Conservation (phyloP, 108 stramenopile genomes). For the Chaetoceros muelleri region DNA sequence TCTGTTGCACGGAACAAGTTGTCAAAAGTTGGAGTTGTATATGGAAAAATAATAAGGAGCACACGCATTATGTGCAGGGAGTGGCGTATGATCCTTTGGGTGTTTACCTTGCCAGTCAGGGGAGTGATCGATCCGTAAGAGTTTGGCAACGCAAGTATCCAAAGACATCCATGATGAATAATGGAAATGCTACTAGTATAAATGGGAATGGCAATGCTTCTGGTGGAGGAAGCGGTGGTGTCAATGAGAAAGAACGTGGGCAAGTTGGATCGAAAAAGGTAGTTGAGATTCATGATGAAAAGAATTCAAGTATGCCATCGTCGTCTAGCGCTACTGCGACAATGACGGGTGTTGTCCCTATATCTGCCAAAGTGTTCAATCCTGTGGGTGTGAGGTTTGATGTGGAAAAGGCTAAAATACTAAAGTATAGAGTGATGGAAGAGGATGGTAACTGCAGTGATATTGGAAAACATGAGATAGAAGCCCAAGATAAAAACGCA, state of each 20-base stretch:
- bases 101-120: slow-evolving; percentile 75
- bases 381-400: slow-evolving; percentile 21
- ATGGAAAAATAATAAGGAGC: slow-evolving; percentile 54
- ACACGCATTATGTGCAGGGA: slow-evolving; percentile 80
- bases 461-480: not conserved
- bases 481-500: slow-evolving; percentile 5
- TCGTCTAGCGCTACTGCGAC: slow-evolving; percentile 9
- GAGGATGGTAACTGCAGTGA: not conserved
- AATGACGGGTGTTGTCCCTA: too few relatives aligned
- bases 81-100: slow-evolving; percentile 80
- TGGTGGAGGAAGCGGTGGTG: not conserved
- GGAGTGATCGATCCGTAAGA: slow-evolving; percentile 78
- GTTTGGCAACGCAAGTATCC: slow-evolving; percentile 41
- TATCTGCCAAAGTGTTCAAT: too few relatives aligned
- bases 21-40: slow-evolving; percentile 41
- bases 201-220: not conserved
- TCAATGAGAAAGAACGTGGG: not conserved
- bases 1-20: slow-evolving; percentile 9
- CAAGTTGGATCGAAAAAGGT: not conserved
- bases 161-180: slow-evolving; percentile 36
- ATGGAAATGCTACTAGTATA: slow-evolving; percentile 26
- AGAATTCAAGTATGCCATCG: slow-evolving; percentile 11
- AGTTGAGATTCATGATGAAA: slow-evolving; percentile 6
- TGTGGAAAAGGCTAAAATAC: slow-evolving; percentile 19
- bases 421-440: slow-evolving; percentile 18